Conservation (phyloP, 352 stramenopile genomes). For the Nothophytophthora sp. region DNA sequence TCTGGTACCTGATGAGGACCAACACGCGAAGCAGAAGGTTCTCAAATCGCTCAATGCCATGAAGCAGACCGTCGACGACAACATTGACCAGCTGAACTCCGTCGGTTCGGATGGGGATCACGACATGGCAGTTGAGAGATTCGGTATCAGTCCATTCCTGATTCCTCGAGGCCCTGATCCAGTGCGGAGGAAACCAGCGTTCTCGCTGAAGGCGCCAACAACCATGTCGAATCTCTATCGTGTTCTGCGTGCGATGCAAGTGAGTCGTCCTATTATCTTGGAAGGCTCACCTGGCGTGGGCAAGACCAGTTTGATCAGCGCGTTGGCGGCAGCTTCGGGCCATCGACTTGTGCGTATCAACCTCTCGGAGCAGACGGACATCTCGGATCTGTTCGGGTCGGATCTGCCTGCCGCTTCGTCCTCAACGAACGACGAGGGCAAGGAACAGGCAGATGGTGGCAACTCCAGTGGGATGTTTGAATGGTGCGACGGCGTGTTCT, state of each 20-base stretch:
- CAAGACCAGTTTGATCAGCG: conserved; percentile 99
- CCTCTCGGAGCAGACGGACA: conserved; percentile 99
- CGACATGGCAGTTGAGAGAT: conserved; percentile 36
- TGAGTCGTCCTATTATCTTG: conserved; percentile 97
- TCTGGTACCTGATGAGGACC: conserved; percentile 59
- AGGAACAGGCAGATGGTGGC: conserved; percentile 3
- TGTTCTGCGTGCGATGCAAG: conserved; percentile 97
- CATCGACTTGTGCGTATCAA: conserved; percentile 99
- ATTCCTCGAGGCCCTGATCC: conserved; percentile 68
- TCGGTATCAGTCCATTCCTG: conserved; percentile 90
- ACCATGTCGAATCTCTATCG: conserved; percentile 98
- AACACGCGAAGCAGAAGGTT: conserved; percentile 41
- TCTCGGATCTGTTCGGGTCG: conserved; percentile 99
- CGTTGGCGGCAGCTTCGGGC: conserved; percentile 94
- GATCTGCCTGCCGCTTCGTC: conserved; percentile 95
- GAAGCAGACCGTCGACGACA: conserved; percentile 52
- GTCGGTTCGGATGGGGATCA: conserved; percentile 19
- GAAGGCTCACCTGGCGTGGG: conserved; percentile 99
- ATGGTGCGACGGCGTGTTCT: conserved; percentile 99
- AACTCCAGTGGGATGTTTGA: conserved; percentile 87
- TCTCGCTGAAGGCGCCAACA: conserved; percentile 97
- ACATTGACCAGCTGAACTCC: conserved; percentile 55
- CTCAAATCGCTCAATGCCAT: conserved; percentile 67
- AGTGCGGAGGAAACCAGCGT: conserved; percentile 65
- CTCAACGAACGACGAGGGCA: conserved; percentile 16